Percentiles rank a stretch among this genome's conserved stretches.
Evolutionary conservation across 768 basidiomycete species (phyloP).

Genomic region (Filobasidium floriforme): DNA sequence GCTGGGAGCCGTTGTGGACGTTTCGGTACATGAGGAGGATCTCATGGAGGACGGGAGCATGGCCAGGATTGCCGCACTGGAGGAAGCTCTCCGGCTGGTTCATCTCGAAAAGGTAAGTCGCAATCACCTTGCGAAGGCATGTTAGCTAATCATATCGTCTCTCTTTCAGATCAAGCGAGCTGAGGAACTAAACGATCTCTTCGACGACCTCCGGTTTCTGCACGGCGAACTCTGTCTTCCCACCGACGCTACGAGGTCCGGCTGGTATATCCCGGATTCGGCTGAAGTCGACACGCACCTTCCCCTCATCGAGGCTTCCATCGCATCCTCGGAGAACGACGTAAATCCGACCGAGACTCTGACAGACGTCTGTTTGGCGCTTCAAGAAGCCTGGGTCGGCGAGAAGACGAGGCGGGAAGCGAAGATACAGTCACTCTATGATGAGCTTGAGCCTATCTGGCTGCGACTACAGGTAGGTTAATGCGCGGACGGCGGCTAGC

Average conservation of each 20-base stretch:
- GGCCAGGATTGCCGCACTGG: conserved; percentile 11
- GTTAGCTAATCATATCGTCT: too few species aligned
- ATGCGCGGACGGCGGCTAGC: too few species aligned
- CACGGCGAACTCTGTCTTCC: conserved; percentile 20
- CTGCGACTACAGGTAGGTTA: conserved; percentile 71
- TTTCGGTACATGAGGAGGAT: neutral
- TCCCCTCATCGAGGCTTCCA: neutral
- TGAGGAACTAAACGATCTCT: conserved; percentile 26
- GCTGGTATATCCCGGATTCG: conserved; percentile 11
- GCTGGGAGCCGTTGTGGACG: too few species aligned
- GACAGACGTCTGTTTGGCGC: neutral
- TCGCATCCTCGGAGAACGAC: conserved; percentile 36
- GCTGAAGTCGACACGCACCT: neutral
- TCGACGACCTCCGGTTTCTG: conserved; percentile 23
- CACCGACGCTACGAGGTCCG: neutral
- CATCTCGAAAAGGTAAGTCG: conserved; percentile 23
- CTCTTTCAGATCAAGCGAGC: conserved; percentile 3
- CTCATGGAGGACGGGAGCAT: neutral
- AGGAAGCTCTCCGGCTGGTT: conserved; percentile 1
- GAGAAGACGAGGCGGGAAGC: conserved; percentile 67
- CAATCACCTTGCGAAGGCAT: too few species aligned
- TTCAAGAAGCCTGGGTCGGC: conserved; percentile 52
- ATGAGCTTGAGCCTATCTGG: conserved; percentile 88
- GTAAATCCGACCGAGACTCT: neutral
- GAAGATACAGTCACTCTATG: conserved; percentile 87